These are phyloP conservation scores for Coemansia sp. DNA, from an alignment of 192 early-diverging fungal species.

Conservation along the genomic window DNA sequence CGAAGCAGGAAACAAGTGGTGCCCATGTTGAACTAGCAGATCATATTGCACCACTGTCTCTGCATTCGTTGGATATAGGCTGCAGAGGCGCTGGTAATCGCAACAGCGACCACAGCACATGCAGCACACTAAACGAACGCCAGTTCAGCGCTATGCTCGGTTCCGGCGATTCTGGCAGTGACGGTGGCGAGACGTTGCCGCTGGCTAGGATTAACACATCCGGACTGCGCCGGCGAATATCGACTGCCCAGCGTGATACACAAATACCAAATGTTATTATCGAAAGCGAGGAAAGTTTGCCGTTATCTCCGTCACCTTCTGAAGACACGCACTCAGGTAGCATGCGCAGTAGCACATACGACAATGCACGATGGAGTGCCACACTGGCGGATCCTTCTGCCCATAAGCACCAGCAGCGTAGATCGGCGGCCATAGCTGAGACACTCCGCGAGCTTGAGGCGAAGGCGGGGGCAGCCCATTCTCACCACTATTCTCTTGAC, in stretches of 20 bases:
- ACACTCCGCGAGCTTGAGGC: constrained; percentile 34
- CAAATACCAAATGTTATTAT: constrained; percentile 33
- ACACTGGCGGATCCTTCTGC: constrained; percentile 29
- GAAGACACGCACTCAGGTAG: constrained; percentile 8
- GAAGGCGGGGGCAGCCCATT: constrained; percentile 1
- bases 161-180: constrained; percentile 2
- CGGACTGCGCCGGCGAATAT: constrained; percentile 39
- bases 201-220: constrained; percentile 6
- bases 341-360: constrained; percentile 17
- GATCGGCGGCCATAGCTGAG: constrained; percentile 41
- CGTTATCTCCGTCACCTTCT: constrained; percentile 22
- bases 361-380: constrained; percentile 37
- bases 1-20: neutral
- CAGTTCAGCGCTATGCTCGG: neutral
- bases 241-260: constrained; percentile 22
- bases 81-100: neutral
- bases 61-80: neutral
- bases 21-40: neutral
- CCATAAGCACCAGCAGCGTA: constrained; percentile 49
- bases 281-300: constrained; percentile 8
- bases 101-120: constrained; percentile 4
- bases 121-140: constrained; percentile 5
- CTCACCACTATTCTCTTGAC: constrained; percentile 5
- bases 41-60: neutral
- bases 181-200: neutral